These are phyloP conservation scores for Takashimella koratensis DNA, from an alignment of 1,284 basidiomycete genomes.

Conservation along the genomic window DNA sequence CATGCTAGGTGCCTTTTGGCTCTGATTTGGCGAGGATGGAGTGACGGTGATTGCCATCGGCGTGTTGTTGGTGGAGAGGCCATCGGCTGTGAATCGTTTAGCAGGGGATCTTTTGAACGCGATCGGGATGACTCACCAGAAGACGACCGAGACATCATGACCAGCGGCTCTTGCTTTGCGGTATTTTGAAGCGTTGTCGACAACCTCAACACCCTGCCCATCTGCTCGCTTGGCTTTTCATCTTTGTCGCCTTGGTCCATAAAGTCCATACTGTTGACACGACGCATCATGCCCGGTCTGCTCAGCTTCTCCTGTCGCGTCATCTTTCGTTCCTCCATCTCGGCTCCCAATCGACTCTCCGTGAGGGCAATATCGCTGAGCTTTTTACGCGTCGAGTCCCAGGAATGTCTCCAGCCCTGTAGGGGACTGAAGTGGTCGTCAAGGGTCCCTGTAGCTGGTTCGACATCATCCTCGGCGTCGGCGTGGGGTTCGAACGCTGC, in stretches of 20 bases:
- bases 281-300: slow-evolving; percentile 31
- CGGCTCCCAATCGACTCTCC: slow-evolving; percentile 32
- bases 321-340: slow-evolving; percentile 22
- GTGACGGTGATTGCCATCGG: slow-evolving; percentile 17
- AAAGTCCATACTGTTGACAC: slow-evolving; percentile 42
- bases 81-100: neutral
- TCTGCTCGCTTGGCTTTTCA: slow-evolving; percentile 10
- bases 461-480: neutral
- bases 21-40: slow-evolving; percentile 26
- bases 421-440: neutral
- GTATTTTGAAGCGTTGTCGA: slow-evolving; percentile 40
- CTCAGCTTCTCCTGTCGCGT: slow-evolving; percentile 24
- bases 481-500: neutral
- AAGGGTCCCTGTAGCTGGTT: neutral
- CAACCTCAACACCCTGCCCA: slow-evolving; percentile 28
- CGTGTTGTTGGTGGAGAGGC: slow-evolving; percentile 2
- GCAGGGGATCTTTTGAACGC: slow-evolving; percentile 2
- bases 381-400: slow-evolving; percentile 38
- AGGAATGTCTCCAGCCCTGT: slow-evolving; percentile 35
- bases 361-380: slow-evolving; percentile 38
- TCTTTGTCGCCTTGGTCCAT: slow-evolving; percentile 24
- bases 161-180: slow-evolving; percentile 20
- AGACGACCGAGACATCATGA: slow-evolving; percentile 11
- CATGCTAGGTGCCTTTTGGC: slow-evolving; percentile 9
- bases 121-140: slow-evolving; percentile 9